Evolutionary conservation across 257 asterid genomes (phyloP), one percentile per base, ranked within the genome.

Genomic region (Hygrophila difformis): DNA sequence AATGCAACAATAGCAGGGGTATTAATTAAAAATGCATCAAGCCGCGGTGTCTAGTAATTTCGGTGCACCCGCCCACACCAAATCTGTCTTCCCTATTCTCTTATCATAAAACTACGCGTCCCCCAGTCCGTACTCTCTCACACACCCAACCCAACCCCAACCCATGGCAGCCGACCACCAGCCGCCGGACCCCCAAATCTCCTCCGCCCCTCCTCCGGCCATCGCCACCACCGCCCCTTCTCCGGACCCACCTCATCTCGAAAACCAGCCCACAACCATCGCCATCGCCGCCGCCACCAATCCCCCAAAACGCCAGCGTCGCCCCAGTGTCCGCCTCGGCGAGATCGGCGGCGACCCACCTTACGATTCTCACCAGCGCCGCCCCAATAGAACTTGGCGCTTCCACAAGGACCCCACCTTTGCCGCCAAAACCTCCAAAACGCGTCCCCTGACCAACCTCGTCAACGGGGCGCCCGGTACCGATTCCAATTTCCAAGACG

Each of bases 321-420:
- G 97, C 15, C 97, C 97, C 49, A 89, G 96, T 67, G 96, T 89
- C 57, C 81, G 97, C 34, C 70, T 89, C 36, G 98, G 98, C 18
- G 97, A 89, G 78, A 89, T 89, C 78, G 97, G 98, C 12, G 88
- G 75, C 21, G 84, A 80, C 54, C 79, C 81, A 3, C 65, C 87
- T 12, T 79, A 60, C 53, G 97, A 88, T 19, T 51, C 76, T 15
- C 81, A 62, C 51, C 60, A 55, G n/a, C 71, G 91, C 2, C 87
- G 86, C 34, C 69, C 74, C 56, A 77, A 53, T 52, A 81, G 72
- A 48, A 39, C 80, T 1, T 77, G 93, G 94, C 79, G 87, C 17
- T 82, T 58, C 64, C 96, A 82, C 64, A 84, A 78, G 53, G 82
- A 84, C 74, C 94, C 94, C 0, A 60, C 93, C 12, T 14, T 76